phyloP scores from a whole-genome alignment of 2,329 filamentous ascomycete species.

The Calonectria pseudoreteaudii region DNA sequence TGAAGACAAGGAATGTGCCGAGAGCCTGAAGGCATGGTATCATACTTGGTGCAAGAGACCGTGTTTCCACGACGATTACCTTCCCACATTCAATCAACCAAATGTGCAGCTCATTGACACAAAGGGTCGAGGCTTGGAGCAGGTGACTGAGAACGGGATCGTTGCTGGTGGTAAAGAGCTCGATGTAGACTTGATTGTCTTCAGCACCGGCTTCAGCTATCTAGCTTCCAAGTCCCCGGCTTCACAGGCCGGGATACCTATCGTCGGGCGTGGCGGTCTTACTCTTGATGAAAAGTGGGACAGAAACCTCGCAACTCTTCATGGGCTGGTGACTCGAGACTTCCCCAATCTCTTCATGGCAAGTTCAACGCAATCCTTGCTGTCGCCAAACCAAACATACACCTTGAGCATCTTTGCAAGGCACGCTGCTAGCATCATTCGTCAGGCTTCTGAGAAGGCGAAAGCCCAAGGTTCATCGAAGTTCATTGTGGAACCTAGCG shows the following conservation, averaged over 20 bases:
- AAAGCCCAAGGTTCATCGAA: not conserved
- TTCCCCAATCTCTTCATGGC: constrained; percentile 68
- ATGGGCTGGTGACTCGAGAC: constrained; percentile 59
- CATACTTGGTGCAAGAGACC: constrained; percentile 73
- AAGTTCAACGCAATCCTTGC: constrained; percentile 51
- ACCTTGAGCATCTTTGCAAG: constrained; percentile 49
- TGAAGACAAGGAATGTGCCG: constrained; percentile 61
- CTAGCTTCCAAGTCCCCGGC: constrained; percentile 43
- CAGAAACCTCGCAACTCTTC: constrained; percentile 60
- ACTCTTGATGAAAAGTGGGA: constrained; percentile 60
- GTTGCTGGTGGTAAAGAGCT: not conserved
- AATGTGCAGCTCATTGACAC: constrained; percentile 72
- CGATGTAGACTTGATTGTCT: not conserved
- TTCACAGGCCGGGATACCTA: constrained; percentile 28
- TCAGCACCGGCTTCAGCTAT: constrained; percentile 51
- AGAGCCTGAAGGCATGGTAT: constrained; percentile 69
- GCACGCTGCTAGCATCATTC: constrained; percentile 56
- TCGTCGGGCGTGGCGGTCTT: constrained; percentile 58
- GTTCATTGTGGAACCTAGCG: not conserved
- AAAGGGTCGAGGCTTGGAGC: constrained; percentile 4
- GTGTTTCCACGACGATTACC: constrained; percentile 70
- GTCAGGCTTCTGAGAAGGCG: constrained; percentile 20
- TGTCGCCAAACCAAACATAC: constrained; percentile 50
- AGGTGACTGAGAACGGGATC: not conserved
- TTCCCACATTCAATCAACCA: constrained; percentile 45